Percentiles rank a stretch among this genome's conserved stretches.
phyloP scores from a whole-genome alignment of 2,329 filamentous ascomycete genomes.

The Arthrocladium fulminans region DNA sequence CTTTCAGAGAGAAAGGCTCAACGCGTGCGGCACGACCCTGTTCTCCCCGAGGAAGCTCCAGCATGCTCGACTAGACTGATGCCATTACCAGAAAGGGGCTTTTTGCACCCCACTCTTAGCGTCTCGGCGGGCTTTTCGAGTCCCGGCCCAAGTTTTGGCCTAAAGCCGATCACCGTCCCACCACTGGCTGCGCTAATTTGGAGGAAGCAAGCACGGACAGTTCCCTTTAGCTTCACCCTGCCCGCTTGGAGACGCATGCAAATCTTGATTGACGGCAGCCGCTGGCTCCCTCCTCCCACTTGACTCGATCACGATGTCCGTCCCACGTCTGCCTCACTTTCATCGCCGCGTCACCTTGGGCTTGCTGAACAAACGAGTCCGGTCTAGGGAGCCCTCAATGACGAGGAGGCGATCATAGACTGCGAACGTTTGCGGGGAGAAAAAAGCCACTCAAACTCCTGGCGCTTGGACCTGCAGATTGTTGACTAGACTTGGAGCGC shows the following conservation, averaged over 20 bases:
- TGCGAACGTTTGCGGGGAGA: background rate
- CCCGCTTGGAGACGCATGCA: background rate
- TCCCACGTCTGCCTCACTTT: slow-evolving; percentile 1
- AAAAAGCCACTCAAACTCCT: background rate
- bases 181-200: background rate
- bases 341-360: background rate
- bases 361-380: background rate
- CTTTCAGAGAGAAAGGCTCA: no score
- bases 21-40: background rate
- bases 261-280: slow-evolving; percentile 5
- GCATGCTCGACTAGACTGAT: no score
- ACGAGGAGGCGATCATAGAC: background rate
- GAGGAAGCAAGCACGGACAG: background rate
- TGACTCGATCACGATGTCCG: background rate
- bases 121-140: background rate
- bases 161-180: background rate
- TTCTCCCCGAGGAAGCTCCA: no score
- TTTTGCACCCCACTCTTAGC: background rate
- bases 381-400: background rate
- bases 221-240: background rate
- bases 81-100: no score
- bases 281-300: background rate
- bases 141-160: background rate
- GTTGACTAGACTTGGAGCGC: no score
- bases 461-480: slow-evolving; percentile 2